Evolutionary conservation across 345 rosid genomes (phyloP).

Genomic region (Citrus trifoliata): DNA sequence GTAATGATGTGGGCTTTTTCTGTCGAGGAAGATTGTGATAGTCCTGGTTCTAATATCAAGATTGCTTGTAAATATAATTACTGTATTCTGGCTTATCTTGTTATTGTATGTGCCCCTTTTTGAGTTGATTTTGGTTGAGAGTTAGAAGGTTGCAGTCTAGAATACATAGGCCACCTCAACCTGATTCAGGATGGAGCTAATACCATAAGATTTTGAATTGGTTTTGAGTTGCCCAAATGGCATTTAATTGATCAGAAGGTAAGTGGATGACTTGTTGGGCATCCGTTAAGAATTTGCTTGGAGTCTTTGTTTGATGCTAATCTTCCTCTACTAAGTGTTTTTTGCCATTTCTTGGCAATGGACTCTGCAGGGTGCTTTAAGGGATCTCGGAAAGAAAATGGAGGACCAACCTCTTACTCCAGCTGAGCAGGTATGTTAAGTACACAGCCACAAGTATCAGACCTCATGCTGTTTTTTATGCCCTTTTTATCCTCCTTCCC

Average conservation of each 20-base stretch:
- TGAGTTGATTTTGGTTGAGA: neutral
- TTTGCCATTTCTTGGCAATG: neutral
- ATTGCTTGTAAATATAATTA: neutral
- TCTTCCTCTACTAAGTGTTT: neutral
- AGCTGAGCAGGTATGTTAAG: constrained; percentile 41
- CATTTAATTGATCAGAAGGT: neutral
- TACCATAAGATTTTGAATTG: neutral
- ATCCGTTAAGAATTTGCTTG: neutral
- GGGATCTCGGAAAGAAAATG: constrained; percentile 59
- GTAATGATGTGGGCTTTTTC: neutral
- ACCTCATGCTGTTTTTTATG: neutral
- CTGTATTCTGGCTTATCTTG: neutral
- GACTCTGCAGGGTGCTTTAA: constrained; percentile 54
- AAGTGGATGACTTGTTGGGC: neutral
- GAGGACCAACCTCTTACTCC: constrained; percentile 48
- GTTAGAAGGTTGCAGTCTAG: neutral
- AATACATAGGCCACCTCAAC: neutral
- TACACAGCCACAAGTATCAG: neutral
- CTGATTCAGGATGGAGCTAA: neutral
- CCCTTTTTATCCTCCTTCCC: neutral
- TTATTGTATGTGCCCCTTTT: neutral
- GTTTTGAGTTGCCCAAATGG: neutral
- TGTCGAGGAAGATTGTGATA: neutral
- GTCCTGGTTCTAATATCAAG: neutral
- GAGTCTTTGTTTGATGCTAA: neutral